Conservation (phyloP, 805 yeast genomes). For the Helenozyma rhizophorensis region DNA sequence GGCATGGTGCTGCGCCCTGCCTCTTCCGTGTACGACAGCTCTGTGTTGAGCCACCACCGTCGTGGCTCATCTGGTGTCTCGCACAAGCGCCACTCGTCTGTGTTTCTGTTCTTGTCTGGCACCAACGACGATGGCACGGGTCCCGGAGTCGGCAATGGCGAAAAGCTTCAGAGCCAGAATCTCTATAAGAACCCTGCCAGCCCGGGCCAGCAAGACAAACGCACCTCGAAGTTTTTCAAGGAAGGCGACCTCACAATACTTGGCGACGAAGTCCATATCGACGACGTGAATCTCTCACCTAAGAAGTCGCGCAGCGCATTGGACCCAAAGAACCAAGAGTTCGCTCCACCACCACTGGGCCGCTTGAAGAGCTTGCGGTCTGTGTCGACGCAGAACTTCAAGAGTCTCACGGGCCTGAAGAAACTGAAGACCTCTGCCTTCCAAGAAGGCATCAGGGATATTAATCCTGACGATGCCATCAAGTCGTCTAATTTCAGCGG, state of each 20-base stretch:
- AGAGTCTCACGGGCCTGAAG: slow-evolving; percentile 39
- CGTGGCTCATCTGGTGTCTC: slow-evolving; percentile 26
- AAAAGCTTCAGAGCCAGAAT: slow-evolving; percentile 9
- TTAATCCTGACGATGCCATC: slow-evolving; percentile 75
- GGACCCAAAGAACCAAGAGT: slow-evolving; percentile 30
- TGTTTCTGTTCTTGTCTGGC: slow-evolving; percentile 47
- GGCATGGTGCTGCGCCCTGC: slow-evolving; percentile 39
- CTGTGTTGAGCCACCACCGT: slow-evolving; percentile 24
- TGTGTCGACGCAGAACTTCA: slow-evolving; percentile 49
- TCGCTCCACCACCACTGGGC: slow-evolving; percentile 7
- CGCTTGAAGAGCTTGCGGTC: slow-evolving; percentile 51
- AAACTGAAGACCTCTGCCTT: slow-evolving; percentile 75
- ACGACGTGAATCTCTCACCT: slow-evolving; percentile 32
- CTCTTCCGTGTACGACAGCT: slow-evolving; percentile 48
- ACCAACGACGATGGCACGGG: slow-evolving; percentile 19
- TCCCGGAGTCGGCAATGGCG: slow-evolving; percentile 1
- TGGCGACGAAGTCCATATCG: slow-evolving; percentile 28
- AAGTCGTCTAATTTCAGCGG: slow-evolving; percentile 77
- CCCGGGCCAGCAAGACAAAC: slow-evolving; percentile 1
- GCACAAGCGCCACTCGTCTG: slow-evolving; percentile 60
- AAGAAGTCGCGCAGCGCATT: slow-evolving; percentile 23
- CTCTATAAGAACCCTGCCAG: slow-evolving; percentile 3
- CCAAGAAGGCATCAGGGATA: slow-evolving; percentile 78
- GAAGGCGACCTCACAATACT: slow-evolving; percentile 8
- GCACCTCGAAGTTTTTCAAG: slow-evolving; percentile 7